phyloP scores from a whole-genome alignment of 2,329 filamentous ascomycete genomes.

The Penicillium nordicum region DNA sequence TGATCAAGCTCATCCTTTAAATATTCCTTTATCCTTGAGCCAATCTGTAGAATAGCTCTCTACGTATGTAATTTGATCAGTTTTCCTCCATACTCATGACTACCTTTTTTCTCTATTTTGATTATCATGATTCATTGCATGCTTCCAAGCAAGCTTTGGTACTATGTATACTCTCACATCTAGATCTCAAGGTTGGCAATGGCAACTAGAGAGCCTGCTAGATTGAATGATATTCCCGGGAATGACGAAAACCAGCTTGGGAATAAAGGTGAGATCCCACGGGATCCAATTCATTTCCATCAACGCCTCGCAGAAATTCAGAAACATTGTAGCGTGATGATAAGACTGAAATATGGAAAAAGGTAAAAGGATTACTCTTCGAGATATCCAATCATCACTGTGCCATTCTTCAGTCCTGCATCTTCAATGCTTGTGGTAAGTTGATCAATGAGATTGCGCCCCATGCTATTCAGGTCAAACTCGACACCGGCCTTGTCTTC shows the following conservation, averaged over 20 bases:
- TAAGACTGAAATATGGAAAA: background rate
- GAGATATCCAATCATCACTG: constrained; percentile 90
- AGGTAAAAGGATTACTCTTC: constrained; percentile 47
- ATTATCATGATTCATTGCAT: constrained; percentile 9
- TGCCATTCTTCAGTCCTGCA: constrained; percentile 84
- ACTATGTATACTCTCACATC: background rate
- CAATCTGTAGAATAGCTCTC: background rate
- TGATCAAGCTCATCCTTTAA: background rate
- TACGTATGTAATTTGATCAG: background rate
- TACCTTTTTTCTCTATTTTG: background rate
- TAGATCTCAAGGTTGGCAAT: background rate
- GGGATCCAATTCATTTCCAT: constrained; percentile 4
- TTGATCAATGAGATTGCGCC: constrained; percentile 75
- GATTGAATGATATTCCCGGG: background rate
- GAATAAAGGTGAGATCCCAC: constrained; percentile 2
- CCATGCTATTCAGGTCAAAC: constrained; percentile 88
- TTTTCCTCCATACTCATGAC: background rate
- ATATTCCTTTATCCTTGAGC: too few relatives aligned
- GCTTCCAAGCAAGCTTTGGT: background rate
- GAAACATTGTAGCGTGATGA: background rate
- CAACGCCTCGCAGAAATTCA: constrained; percentile 13
- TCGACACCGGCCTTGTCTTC: constrained; percentile 72
- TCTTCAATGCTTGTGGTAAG: constrained; percentile 73
- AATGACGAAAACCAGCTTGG: background rate
- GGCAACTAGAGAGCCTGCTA: background rate